Evolutionary conservation across 176 grass and related monocot species (phyloP).

Genomic region (Cenchrus purpureus): DNA sequence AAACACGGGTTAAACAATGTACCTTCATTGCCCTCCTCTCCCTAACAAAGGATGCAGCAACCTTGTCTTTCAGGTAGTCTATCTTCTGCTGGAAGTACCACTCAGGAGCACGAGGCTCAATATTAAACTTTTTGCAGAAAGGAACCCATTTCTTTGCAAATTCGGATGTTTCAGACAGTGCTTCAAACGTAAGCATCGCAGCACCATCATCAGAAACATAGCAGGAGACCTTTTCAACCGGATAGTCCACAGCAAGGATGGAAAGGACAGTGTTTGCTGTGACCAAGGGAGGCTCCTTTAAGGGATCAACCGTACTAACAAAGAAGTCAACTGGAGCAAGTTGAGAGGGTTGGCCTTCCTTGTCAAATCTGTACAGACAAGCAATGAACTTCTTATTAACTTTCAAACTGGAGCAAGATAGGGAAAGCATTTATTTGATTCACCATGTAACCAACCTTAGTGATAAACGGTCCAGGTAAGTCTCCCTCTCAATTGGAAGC

Average conservation of each 20-base stretch:
- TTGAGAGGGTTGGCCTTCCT: constrained; percentile 76
- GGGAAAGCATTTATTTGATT: constrained; percentile 22
- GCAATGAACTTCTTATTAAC: constrained; percentile 44
- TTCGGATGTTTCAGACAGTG: constrained; percentile 92
- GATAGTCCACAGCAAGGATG: constrained; percentile 89
- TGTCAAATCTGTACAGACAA: constrained; percentile 75
- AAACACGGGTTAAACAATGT: not conserved
- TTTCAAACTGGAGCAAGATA: not conserved
- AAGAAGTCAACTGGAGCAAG: constrained; percentile 81
- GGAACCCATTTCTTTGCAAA: constrained; percentile 99
- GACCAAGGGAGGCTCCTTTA: constrained; percentile 89
- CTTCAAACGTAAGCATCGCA: constrained; percentile 94
- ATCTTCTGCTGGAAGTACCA: constrained; percentile 94
- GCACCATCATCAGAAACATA: constrained; percentile 99
- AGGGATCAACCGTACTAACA: constrained; percentile 93
- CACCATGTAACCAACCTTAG: constrained; percentile 70
- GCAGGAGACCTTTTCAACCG: constrained; percentile 86
- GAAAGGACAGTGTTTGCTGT: constrained; percentile 97
- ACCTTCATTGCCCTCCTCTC: constrained; percentile 98
- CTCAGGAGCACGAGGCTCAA: constrained; percentile 88
- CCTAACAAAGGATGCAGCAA: constrained; percentile 76
- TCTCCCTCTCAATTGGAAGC: constrained; percentile 92
- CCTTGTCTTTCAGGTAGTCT: constrained; percentile 94
- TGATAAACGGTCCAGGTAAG: constrained; percentile 87
- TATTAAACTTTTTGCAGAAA: constrained; percentile 83